These are phyloP conservation scores for Phytopythium boreale DNA, from an alignment of 352 stramenopile species.

Conservation along the genomic window DNA sequence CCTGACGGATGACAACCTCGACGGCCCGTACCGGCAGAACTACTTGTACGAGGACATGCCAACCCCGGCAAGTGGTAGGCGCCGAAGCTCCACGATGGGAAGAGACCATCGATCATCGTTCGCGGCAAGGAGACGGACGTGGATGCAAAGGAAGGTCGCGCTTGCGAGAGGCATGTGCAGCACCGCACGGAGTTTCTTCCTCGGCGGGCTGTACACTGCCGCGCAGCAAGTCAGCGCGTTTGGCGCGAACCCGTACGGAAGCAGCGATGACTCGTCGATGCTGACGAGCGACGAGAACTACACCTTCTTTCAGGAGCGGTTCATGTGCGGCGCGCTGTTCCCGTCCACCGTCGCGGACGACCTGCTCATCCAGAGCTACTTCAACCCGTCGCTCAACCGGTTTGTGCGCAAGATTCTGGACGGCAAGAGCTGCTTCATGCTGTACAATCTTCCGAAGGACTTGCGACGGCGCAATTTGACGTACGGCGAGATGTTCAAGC, in stretches of 20 bases:
- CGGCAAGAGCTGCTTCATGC: constrained; percentile 82
- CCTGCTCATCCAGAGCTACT: constrained; percentile 85
- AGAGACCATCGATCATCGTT: constrained; percentile 19
- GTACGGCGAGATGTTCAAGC: constrained; percentile 72
- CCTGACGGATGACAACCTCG: constrained; percentile 1
- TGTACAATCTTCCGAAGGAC: constrained; percentile 70
- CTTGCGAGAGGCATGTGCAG: not conserved
- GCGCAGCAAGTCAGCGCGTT: constrained; percentile 45
- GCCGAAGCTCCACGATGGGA: constrained; percentile 11
- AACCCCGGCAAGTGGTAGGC: not conserved
- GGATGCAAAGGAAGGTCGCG: constrained; percentile 30
- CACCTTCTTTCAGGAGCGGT: constrained; percentile 84
- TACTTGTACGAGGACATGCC: constrained; percentile 9
- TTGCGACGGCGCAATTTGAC: constrained; percentile 40
- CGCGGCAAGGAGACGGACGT: constrained; percentile 35
- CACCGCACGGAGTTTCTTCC: constrained; percentile 57
- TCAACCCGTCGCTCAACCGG: constrained; percentile 82
- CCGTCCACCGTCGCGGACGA: constrained; percentile 79
- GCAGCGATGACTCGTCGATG: constrained; percentile 19
- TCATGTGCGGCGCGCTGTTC: constrained; percentile 81
- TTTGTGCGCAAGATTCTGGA: constrained; percentile 84
- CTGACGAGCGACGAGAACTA: constrained; percentile 53
- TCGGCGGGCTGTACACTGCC: constrained; percentile 57
- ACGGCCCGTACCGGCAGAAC: constrained; percentile 15
- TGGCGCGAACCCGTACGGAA: constrained; percentile 15